Evolutionary conservation across 805 yeast species (phyloP).

Genomic region (Priceomyces haplophilus): DNA sequence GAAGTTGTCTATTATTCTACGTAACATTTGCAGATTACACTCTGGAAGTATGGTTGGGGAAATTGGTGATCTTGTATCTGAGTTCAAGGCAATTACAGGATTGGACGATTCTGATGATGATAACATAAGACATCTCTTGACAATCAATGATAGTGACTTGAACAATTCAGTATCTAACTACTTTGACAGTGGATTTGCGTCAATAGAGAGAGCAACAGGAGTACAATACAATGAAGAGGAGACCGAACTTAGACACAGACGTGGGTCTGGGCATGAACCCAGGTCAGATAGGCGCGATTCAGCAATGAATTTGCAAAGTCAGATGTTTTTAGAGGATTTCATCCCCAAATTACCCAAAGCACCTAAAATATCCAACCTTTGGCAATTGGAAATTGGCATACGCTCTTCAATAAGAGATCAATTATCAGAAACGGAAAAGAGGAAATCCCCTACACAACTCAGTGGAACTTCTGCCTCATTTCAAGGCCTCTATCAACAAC

Average conservation of each 20-base stretch:
- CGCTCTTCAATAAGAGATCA: conserved; percentile 27
- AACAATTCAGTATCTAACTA: conserved; percentile 60
- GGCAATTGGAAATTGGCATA: conserved; percentile 44
- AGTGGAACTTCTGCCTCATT: not conserved
- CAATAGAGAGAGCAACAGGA: conserved; percentile 12
- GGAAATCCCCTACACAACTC: not conserved
- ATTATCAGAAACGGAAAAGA: conserved; percentile 2
- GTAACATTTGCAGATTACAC: too few species aligned
- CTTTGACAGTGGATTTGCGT: conserved; percentile 49
- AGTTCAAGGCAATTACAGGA: conserved; percentile 21
- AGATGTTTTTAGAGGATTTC: conserved; percentile 20
- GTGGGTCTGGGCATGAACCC: conserved; percentile 4
- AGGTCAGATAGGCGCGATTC: conserved; percentile 5
- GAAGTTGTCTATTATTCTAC: too few species aligned
- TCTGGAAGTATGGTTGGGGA: conserved; percentile 5
- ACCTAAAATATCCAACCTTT: conserved; percentile 34
- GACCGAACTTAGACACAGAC: conserved; percentile 9
- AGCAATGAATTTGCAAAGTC: conserved; percentile 6
- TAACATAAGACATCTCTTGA: conserved; percentile 45
- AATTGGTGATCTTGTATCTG: conserved; percentile 2
- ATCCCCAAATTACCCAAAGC: conserved; percentile 41
- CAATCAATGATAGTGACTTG: conserved; percentile 56
- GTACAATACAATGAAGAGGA: conserved; percentile 12
- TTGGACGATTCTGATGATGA: conserved; percentile 40
- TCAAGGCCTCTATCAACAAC: not conserved